A percentile compares a stretch with the other conserved stretches of the same genome.
phyloP scores from a whole-genome alignment of 2,329 filamentous ascomycete genomes.

The Tolypocladium cylindrosporum region DNA sequence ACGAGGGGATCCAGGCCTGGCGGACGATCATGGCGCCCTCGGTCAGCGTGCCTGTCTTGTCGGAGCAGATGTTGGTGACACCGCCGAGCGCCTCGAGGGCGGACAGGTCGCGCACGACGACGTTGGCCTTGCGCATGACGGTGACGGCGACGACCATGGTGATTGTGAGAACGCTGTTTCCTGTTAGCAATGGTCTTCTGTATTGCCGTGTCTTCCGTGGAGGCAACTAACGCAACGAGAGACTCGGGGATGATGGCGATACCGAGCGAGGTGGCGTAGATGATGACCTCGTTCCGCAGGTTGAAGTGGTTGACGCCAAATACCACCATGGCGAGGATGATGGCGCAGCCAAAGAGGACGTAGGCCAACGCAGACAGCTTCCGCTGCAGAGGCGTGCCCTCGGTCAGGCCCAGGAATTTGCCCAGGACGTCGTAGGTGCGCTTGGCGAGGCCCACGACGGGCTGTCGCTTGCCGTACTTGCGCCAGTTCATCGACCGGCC shows the following conservation, averaged over 20 bases:
- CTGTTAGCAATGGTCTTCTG: constrained; percentile 4
- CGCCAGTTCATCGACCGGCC: constrained; percentile 41
- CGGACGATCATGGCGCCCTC: constrained; percentile 61
- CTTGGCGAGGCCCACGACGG: constrained; percentile 34
- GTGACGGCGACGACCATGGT: constrained; percentile 59
- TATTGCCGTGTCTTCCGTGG: too few relatives aligned
- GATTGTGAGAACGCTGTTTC: constrained; percentile 49
- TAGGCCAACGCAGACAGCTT: constrained; percentile 72
- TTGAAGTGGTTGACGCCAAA: constrained; percentile 47
- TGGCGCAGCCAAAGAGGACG: constrained; percentile 62
- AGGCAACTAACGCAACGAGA: constrained; percentile 44
- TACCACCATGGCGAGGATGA: constrained; percentile 46
- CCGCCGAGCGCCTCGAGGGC: constrained; percentile 60
- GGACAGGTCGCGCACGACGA: constrained; percentile 55
- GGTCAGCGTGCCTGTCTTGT: constrained; percentile 63
- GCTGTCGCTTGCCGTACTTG: constrained; percentile 42
- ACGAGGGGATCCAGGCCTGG: constrained; percentile 53
- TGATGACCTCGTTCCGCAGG: constrained; percentile 41
- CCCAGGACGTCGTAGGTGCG: constrained; percentile 39
- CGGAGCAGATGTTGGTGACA: constrained; percentile 64
- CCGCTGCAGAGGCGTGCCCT: constrained; percentile 69
- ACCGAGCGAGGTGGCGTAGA: constrained; percentile 47
- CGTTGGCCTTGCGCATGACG: constrained; percentile 54
- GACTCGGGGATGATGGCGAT: constrained; percentile 56
- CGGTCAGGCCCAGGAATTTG: constrained; percentile 49